A percentile compares a stretch with the other conserved stretches of the same genome.
These are phyloP conservation scores for Quercus tomentella DNA, from an alignment of 331 rosid genomes.

Conservation along the genomic window DNA sequence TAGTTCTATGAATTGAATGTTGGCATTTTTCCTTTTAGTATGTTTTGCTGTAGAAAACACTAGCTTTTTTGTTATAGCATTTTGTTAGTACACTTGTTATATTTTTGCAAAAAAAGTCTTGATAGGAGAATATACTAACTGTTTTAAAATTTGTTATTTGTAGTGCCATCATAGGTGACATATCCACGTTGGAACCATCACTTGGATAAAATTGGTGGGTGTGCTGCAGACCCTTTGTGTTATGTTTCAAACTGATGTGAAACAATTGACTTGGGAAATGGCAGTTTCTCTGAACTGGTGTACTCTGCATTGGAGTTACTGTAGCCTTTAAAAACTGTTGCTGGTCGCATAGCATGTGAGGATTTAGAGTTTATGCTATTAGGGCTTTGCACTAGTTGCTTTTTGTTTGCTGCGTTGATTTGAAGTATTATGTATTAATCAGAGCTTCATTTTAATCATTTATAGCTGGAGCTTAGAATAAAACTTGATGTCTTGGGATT, in stretches of 20 bases:
- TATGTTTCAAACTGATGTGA: not conserved
- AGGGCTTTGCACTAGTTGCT: slow-evolving; percentile 4
- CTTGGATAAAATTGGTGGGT: slow-evolving; percentile 3
- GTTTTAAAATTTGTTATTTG: not conserved
- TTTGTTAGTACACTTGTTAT: not conserved
- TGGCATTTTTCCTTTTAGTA: not conserved
- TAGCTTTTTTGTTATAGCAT: too few species aligned
- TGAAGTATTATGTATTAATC: slow-evolving; percentile 1
- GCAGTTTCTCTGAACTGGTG: slow-evolving; percentile 13
- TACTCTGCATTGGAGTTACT: slow-evolving; percentile 11
- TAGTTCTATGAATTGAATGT: not conserved
- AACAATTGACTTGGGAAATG: not conserved
- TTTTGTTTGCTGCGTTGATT: slow-evolving; percentile 9
- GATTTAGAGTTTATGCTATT: not conserved
- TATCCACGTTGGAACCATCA: not conserved
- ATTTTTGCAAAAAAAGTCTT: not conserved
- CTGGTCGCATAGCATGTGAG: not conserved
- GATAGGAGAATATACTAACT: not conserved
- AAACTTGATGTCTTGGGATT: not conserved
- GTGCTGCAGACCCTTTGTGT: not conserved
- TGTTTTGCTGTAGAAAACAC: not conserved
- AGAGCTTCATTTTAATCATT: not conserved
- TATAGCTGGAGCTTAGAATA: not conserved
- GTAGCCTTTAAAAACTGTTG: slow-evolving; percentile 8
- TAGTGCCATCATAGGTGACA: slow-evolving; percentile 73